These are phyloP conservation scores for Achaetomiella virescens DNA, from an alignment of 495 filamentous ascomycete genomes.

Conservation along the genomic window DNA sequence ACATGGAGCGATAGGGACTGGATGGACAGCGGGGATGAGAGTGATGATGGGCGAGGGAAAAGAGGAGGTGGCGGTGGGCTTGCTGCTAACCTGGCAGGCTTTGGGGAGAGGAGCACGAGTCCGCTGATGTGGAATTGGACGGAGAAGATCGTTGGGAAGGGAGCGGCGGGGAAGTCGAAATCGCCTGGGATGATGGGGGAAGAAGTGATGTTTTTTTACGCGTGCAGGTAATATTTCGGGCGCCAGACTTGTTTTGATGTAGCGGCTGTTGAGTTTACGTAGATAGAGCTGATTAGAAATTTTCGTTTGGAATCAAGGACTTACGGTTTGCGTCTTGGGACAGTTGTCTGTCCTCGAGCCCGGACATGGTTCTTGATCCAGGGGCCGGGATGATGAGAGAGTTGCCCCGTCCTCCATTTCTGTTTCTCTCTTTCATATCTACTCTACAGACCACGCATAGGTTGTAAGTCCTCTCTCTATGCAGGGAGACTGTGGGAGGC, in stretches of 20 bases:
- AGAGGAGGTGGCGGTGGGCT: conserved; percentile 10
- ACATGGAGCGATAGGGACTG: conserved; percentile 52
- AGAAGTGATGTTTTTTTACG: background rate
- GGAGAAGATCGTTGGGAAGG: conserved; percentile 50
- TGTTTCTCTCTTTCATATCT: too few species aligned
- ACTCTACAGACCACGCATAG: too few species aligned
- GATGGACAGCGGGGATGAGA: conserved; percentile 45
- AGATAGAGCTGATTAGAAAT: background rate
- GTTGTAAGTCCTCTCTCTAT: too few species aligned
- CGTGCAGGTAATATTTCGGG: background rate
- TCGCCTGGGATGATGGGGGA: conserved; percentile 2
- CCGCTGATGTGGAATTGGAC: conserved; percentile 48
- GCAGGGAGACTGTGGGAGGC: too few species aligned
- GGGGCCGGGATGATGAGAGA: too few species aligned
- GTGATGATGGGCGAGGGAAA: conserved; percentile 31
- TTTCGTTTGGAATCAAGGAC: too few species aligned
- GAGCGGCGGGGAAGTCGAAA: conserved; percentile 6
- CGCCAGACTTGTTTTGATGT: background rate
- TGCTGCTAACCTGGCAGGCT: background rate
- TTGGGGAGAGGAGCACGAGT: conserved; percentile 7
- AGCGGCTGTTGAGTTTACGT: background rate
- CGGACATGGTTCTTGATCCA: too few species aligned
- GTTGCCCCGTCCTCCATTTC: too few species aligned
- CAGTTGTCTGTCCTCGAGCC: background rate
- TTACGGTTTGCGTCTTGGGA: background rate